Base-by-base conservation (phyloP, 2,329 filamentous ascomycete genomes). In the Thelonectria blattea region DNA sequence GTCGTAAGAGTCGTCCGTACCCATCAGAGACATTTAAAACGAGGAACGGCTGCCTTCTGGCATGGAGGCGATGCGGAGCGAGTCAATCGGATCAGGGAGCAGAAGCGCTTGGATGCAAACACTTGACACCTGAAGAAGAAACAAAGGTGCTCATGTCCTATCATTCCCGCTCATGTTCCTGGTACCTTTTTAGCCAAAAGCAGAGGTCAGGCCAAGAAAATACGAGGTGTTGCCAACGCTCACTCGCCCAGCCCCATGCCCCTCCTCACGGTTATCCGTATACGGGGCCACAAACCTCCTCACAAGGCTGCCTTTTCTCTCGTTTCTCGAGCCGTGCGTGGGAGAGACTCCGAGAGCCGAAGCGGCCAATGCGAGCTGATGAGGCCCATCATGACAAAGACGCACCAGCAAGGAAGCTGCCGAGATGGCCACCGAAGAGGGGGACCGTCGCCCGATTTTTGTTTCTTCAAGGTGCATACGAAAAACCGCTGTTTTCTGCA, bases 171-270 rank as follows among this genome's bases (percentile, higher is more conserved):
- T 24, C 46, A 37, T 30, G 34, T 22, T 30, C 43, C 20, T 34
- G 34, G 49, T 10, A 42, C 15, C 54, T 49, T 54, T 24, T 37
- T 50, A 53, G 65, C 37, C 14, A 42, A 49, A 57, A 56, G 45
- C 57, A 53, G 39, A 45, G 7, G 22, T 24, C 22, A 24, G 22
- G 22, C 22, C 22, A 55, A 49, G 52, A 48, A 48, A 68, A 69
- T 68, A 68, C 64, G 67, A 69, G 59, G 49, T 37, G 34, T 2
- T 37, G 43, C 30, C 41, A 12, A 41, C 51, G 58, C 54, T 56
- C 52, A 56, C 57, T 60, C 62, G 58, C 56, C 37, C 48, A 22
- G 55, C 52, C 56, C 56, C 53, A 60, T 52, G 27, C 27, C 27
- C 27, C 27, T 30, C n/a, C 22, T 30, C 27, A 30, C 27, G 30